Base-by-base conservation (phyloP, 1,284 basidiomycete genomes). In the Heliocybe sulcata region DNA sequence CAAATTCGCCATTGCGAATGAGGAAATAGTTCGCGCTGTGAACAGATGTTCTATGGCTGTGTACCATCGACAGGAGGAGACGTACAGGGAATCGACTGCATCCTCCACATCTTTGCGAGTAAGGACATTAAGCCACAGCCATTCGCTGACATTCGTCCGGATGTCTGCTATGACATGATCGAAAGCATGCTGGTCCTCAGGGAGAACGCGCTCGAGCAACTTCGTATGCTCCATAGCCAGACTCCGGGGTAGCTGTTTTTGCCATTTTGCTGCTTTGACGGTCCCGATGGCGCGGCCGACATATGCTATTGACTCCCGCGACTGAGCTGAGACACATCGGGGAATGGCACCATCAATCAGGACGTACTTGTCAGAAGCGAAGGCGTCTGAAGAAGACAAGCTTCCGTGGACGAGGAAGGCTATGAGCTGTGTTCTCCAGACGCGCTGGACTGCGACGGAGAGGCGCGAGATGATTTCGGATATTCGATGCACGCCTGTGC, bases 101-200 rank as follows among this genome's bases (percentile, higher is more conserved):
- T 85, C 85, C 58, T 89, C 83, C 0, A 95, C 88, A 60, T 93
- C 89, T 59, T 82, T 81, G 61, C 81, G 82, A 0, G 92, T 95
- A 54, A 96, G 75, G 29, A 96, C 87, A 63, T 94, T 92, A 29
- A 83, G 72, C 92, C 94, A 96, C 2, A 96, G 74, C 93, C 93
- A 96, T 72, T 94, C 92, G 60, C 89, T 87, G 55, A 91, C 77
- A 55, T 85, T 81, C 1, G 77, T 84, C 56, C 87, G 72, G 53
- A 93, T 87, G 56, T 85, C 80, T 23, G 81, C 73, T 27, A 94
- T 80, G 55, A 85, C 79, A 19, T 75, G 71, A 63, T 91, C 89
- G 61, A 94, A 90, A n/a, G 74, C 77, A 59, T 88, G 85, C 54
- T 82, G 81, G 58, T 90, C 84, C 63, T 90, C 81, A 0, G 90